These are phyloP conservation scores for Hypocreales sp. DNA, from an alignment of 2,329 filamentous ascomycete genomes.

Conservation along the genomic window DNA sequence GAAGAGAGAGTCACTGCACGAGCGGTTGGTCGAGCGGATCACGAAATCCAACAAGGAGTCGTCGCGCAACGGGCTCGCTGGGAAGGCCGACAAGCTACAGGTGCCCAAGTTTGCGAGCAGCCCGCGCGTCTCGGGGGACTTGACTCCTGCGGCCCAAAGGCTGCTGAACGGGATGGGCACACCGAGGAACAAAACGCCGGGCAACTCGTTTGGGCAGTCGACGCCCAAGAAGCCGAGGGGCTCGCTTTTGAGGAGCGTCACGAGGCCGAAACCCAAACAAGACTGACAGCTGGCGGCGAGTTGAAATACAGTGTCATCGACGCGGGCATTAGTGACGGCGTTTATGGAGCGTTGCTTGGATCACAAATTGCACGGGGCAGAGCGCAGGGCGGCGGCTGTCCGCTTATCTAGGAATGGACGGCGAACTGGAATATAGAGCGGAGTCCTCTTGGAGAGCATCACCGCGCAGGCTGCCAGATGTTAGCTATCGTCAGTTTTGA, in stretches of 20 bases:
- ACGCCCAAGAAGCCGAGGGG: slow-evolving; percentile 22
- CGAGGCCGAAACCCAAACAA: slow-evolving; percentile 10
- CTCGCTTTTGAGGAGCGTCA: slow-evolving; percentile 20
- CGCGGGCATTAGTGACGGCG: no score
- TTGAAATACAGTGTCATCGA: no score
- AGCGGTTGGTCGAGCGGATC: slow-evolving; percentile 73
- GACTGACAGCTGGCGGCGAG: no score
- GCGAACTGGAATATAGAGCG: no score
- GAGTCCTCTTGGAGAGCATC: no score
- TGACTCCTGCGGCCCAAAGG: slow-evolving; percentile 63
- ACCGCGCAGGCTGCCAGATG: no score
- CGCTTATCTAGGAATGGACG: no score
- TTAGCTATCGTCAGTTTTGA: no score
- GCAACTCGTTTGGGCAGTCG: slow-evolving; percentile 17
- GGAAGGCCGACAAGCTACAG: slow-evolving; percentile 41
- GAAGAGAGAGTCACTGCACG: slow-evolving; percentile 65
- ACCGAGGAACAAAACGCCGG: slow-evolving; percentile 18
- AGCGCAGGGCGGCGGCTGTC: no score
- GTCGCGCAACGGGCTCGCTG: slow-evolving; percentile 41
- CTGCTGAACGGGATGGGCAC: slow-evolving; percentile 47
- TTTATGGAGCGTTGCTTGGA: no score
- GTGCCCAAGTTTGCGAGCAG: slow-evolving; percentile 58
- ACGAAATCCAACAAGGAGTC: slow-evolving; percentile 54
- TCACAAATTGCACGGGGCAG: no score
- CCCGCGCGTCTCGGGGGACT: slow-evolving; percentile 35